A percentile compares a stretch with the other conserved stretches of the same genome.
Evolutionary conservation across 2,329 filamentous ascomycete species (phyloP).

Genomic region (Aspergillaceae sp.): DNA sequence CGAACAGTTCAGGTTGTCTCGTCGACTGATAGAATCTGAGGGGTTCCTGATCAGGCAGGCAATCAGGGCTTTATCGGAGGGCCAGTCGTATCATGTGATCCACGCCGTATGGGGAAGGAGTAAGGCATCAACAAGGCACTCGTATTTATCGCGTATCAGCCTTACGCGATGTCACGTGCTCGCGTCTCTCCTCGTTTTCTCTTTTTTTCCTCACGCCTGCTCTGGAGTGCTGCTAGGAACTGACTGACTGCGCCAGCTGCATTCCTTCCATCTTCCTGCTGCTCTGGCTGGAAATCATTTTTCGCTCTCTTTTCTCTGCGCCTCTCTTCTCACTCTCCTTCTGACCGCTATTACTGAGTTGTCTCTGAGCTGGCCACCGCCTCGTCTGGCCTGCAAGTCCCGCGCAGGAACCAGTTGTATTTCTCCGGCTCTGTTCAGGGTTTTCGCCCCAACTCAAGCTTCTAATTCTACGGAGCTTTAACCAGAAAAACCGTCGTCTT

Average conservation of each 20-base stretch:
- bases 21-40: not conserved
- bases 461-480: no score
- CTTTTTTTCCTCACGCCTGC: not conserved
- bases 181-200: not conserved
- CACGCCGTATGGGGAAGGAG: not conserved
- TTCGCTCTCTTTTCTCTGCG: not conserved
- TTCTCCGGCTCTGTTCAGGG: not conserved
- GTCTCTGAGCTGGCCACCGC: not conserved
- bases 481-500: constrained; percentile 2
- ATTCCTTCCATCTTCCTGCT: not conserved
- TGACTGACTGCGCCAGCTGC: no score
- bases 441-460: not conserved
- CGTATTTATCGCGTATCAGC: not conserved
- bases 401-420: not conserved
- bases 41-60: not conserved
- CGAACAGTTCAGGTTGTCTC: not conserved
- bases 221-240: not conserved
- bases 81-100: constrained; percentile 7
- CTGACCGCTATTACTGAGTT: constrained; percentile 9
- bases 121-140: not conserved
- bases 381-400: not conserved
- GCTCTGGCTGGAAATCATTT: not conserved
- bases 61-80: constrained; percentile 8
- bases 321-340: constrained; percentile 1
- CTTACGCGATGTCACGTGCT: not conserved